These are phyloP conservation scores for Porpolomopsis calyptriformis DNA, from an alignment of 768 basidiomycete genomes.

Conservation along the genomic window DNA sequence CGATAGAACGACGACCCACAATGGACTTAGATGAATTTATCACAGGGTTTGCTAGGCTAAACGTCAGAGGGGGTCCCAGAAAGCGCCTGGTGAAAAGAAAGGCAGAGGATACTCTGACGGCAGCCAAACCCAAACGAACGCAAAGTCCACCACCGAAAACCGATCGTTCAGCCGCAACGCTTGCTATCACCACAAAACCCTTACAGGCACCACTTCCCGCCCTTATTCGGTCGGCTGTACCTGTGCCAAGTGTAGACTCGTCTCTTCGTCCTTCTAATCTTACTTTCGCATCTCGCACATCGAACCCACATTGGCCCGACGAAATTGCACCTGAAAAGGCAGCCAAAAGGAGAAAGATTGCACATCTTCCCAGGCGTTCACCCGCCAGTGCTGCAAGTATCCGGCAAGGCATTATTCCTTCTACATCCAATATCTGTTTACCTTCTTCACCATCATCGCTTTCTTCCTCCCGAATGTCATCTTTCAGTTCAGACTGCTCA, in stretches of 20 bases:
- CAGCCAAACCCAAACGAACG: neutral
- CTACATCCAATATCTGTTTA: constrained; percentile 7
- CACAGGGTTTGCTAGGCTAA: constrained; percentile 17
- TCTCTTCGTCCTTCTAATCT: neutral
- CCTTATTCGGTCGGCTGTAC: neutral
- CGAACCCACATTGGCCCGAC: constrained; percentile 2
- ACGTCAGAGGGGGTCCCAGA: constrained; percentile 10
- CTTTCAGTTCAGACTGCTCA: constrained; percentile 4
- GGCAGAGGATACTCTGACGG: neutral
- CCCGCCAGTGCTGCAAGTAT: constrained; percentile 11
- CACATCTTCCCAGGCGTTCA: constrained; percentile 18
- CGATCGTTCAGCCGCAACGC: constrained; percentile 18
- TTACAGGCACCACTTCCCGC: neutral
- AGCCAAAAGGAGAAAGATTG: constrained; percentile 13
- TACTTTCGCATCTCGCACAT: neutral
- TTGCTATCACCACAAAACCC: constrained; percentile 12
- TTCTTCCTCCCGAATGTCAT: constrained; percentile 2
- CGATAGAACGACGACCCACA: neutral
- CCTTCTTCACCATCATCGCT: constrained; percentile 8
- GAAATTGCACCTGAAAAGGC: neutral
- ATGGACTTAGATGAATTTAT: constrained; percentile 20
- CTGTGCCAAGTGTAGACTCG: neutral
- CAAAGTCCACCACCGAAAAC: neutral
- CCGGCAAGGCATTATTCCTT: constrained; percentile 10
- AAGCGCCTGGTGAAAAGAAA: constrained; percentile 4